Evolutionary conservation across 2,329 filamentous ascomycete species (phyloP).

Genomic region (Ceratocystis cubensis): DNA sequence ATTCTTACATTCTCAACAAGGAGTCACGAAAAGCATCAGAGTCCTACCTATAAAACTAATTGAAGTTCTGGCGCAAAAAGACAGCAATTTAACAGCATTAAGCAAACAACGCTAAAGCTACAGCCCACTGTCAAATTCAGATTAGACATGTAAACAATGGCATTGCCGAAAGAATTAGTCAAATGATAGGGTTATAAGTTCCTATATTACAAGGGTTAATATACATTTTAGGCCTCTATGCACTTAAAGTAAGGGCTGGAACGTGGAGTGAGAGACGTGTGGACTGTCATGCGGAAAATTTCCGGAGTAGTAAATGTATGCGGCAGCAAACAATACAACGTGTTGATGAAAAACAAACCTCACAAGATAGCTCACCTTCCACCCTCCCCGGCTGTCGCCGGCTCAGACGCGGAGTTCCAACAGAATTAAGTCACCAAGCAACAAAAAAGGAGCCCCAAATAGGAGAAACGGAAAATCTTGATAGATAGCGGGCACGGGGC

Average conservation of each 20-base stretch:
- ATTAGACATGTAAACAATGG: not conserved
- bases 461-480: no score
- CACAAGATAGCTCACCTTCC: not conserved
- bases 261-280: no score
- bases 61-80: not conserved
- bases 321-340: no score
- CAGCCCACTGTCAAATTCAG: not conserved
- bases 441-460: no score
- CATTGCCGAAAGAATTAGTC: not conserved
- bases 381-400: not conserved
- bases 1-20: no score
- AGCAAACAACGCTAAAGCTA: not conserved
- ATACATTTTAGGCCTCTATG: not conserved
- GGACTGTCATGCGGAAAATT: not conserved
- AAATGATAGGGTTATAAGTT: not conserved
- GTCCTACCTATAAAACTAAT: no score
- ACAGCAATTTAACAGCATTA: not conserved
- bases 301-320: not conserved
- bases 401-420: no score
- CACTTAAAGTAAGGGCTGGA: not conserved
- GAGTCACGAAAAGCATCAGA: no score
- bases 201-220: not conserved
- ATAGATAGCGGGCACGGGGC: not conserved
- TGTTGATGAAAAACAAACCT: no score
- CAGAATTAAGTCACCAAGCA: no score